Base-by-base conservation (phyloP, 2,329 filamentous ascomycete genomes). In the Furcasterigmium sp. region DNA sequence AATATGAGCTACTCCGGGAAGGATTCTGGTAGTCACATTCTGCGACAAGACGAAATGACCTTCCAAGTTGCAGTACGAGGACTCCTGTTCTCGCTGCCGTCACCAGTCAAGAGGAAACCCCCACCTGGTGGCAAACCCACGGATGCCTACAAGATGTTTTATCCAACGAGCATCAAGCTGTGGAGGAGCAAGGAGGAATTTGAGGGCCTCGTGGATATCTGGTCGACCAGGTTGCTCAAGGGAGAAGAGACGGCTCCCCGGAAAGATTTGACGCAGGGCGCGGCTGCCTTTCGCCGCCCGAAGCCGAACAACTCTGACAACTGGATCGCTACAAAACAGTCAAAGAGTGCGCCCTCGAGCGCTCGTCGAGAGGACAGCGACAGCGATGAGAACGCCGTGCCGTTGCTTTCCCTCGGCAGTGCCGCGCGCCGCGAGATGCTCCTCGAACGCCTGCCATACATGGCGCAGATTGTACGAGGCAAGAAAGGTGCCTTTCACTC, bases 1-100 rank as follows among this genome's bases (percentile, higher is more conserved):
- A 63, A 67, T 7, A 68, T 68, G 6, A 69, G 74, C 19, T 71
- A 58, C 64, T 65, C 53, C 51, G 75, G 67, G 56, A 71, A 64
- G 67, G 72, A 84, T 60, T 72, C 75, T 1, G 78, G 77, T 17
- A 80, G 82, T 42, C 91, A 96, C 47, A 75, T 84, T 13, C 67
- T 97, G 9, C 83, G 91, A 7, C 91, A 97, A 62, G 90, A 96
- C 50, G 93, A 98, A 58, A 91, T 98, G 59, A 84, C 86, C 19
- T 97, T 96, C 51, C 88, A 98, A 51, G 83, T 91, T 15, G 90
- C 90, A 5, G 87, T 95, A 0, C 81, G 91, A 11, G 93, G 93
- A 1, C 67, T 97, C 39, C 65, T 96, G 1, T 95, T 95, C 59
- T 84, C 82, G 9, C 74, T 98, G 3, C 93, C 93, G 2, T 79